Conservation (phyloP, 2,329 filamentous ascomycete genomes). For the Passalora sequoiae region DNA sequence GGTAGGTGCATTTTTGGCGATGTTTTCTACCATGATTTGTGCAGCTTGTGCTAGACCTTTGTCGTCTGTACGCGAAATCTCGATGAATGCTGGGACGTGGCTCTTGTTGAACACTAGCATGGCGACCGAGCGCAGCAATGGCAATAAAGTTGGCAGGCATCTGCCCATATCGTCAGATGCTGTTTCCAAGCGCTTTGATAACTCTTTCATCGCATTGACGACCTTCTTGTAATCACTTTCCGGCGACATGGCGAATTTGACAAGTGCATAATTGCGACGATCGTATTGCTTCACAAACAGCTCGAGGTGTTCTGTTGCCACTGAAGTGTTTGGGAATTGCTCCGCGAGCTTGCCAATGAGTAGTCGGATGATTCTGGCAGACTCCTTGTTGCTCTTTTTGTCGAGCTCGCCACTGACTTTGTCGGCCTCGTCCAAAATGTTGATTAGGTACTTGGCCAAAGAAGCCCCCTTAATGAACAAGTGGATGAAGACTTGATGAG, state of each 20-base stretch:
- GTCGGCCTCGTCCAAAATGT: conserved; percentile 81
- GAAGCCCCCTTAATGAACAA: conserved; percentile 73
- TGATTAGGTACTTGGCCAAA: conserved; percentile 65
- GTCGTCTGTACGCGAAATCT: conserved; percentile 77
- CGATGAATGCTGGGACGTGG: conserved; percentile 84
- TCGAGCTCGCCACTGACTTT: conserved; percentile 83
- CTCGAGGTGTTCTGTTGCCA: conserved; percentile 71
- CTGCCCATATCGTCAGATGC: conserved; percentile 54
- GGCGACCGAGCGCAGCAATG: conserved; percentile 76
- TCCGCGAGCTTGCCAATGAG: conserved; percentile 68
- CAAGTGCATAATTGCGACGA: conserved; percentile 80
- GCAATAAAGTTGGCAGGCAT: conserved; percentile 72
- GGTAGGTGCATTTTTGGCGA: conserved; percentile 81
- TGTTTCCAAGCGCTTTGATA: conserved; percentile 63
- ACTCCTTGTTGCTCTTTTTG: conserved; percentile 60
- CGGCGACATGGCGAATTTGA: conserved; percentile 76
- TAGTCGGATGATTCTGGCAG: conserved; percentile 60
- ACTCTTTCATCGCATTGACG: conserved; percentile 81
- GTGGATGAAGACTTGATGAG: conserved; percentile 83
- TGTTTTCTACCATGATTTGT: conserved; percentile 85
- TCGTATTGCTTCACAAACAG: conserved; percentile 91
- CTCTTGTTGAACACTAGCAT: conserved; percentile 90
- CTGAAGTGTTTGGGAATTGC: conserved; percentile 68
- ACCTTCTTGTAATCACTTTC: conserved; percentile 91
- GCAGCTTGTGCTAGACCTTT: conserved; percentile 71